Evolutionary conservation across 202 grass and related monocot genomes (phyloP).

Genomic region (Zizania palustris): DNA sequence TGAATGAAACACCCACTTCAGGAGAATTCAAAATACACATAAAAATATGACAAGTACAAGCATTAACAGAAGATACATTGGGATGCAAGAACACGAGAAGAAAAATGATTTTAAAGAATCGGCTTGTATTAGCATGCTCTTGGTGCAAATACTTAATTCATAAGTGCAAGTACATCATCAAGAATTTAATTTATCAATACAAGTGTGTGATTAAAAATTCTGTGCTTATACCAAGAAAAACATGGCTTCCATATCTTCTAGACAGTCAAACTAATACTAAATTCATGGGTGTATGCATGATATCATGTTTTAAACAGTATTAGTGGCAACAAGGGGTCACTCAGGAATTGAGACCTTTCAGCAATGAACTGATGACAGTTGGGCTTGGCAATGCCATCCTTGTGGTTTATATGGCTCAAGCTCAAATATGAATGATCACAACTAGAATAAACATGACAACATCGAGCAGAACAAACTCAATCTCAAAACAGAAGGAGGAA

Average conservation of each 20-base stretch:
- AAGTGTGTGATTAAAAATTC: not conserved
- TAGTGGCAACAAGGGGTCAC: constrained; percentile 17
- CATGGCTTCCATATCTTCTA: not conserved
- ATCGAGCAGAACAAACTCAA: constrained; percentile 37
- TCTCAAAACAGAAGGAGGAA: constrained; percentile 41
- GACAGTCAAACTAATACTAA: constrained; percentile 4
- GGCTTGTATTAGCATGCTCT: not conserved
- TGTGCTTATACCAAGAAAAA: not conserved
- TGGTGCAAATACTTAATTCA: constrained; percentile 14
- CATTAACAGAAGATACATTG: constrained; percentile 5
- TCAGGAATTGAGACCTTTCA: constrained; percentile 26
- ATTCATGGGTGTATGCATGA: not conserved
- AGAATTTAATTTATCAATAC: not conserved
- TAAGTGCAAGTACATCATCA: not conserved
- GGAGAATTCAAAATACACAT: constrained; percentile 3
- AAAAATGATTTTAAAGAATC: not conserved
- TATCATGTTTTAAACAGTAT: constrained; percentile 29
- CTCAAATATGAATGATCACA: constrained; percentile 23
- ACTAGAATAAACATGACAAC: constrained; percentile 1
- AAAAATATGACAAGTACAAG: constrained; percentile 23
- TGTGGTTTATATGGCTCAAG: constrained; percentile 18
- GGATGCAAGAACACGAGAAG: constrained; percentile 21
- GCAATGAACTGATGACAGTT: not conserved
- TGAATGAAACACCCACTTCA: constrained; percentile 29
- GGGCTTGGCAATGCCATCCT: constrained; percentile 23